phyloP scores from a whole-genome alignment of 768 basidiomycete genomes.

The Tricholoma saponaceum region DNA sequence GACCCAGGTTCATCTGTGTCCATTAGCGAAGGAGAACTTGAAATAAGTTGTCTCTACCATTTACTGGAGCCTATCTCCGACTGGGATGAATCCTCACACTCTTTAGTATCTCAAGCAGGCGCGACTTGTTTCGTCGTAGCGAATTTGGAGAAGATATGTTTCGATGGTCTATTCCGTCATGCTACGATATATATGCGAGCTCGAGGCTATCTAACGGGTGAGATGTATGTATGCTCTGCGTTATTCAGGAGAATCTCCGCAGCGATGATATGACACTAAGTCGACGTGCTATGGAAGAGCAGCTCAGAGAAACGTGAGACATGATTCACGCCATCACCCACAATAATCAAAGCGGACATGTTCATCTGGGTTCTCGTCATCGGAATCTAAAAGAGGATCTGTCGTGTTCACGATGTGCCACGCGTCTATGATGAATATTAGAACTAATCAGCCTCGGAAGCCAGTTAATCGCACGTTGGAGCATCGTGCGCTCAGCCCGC shows the following conservation, averaged over 20 bases:
- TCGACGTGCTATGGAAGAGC: constrained; percentile 38
- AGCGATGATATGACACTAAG: constrained; percentile 18
- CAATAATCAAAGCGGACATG: constrained; percentile 63
- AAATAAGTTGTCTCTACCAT: not conserved
- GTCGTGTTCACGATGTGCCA: constrained; percentile 62
- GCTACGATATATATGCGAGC: not conserved
- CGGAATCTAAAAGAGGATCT: constrained; percentile 70
- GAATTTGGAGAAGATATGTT: not conserved
- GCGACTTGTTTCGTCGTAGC: not conserved
- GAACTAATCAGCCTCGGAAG: constrained; percentile 4
- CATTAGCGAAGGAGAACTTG: not conserved
- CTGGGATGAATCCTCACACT: not conserved
- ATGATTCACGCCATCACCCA: constrained; percentile 27
- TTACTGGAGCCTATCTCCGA: not conserved
- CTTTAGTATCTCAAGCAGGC: not conserved
- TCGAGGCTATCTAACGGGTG: not conserved
- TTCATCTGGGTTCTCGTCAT: constrained; percentile 60
- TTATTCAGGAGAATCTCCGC: not conserved
- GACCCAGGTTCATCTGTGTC: not conserved
- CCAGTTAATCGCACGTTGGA: constrained; percentile 36
- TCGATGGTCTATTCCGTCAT: not conserved
- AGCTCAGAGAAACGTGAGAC: constrained; percentile 2
- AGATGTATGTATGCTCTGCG: not conserved
- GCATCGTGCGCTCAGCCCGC: constrained; percentile 33
- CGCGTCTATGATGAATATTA: constrained; percentile 47